Conservation (phyloP, 345 rosid species). For the Microthlaspi erraticum region DNA sequence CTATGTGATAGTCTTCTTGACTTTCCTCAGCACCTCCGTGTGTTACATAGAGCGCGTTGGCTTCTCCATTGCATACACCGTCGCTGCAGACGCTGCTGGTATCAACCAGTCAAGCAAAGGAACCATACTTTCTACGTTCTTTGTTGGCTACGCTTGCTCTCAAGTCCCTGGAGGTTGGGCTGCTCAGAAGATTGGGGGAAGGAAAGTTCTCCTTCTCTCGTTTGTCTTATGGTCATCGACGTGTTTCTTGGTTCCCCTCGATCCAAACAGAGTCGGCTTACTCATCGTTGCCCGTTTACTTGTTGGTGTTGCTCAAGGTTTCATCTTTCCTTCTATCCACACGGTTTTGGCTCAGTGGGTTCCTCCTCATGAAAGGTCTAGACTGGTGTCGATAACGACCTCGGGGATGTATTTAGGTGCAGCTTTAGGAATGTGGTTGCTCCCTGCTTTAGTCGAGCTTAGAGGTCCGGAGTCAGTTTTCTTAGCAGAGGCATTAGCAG, state of each 20-base stretch:
- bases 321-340: constrained; percentile 95
- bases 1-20: constrained; percentile 78
- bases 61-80: constrained; percentile 91
- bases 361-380: constrained; percentile 97
- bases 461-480: constrained; percentile 91
- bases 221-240: constrained; percentile 93
- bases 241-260: constrained; percentile 79
- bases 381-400: constrained; percentile 93
- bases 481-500: constrained; percentile 84
- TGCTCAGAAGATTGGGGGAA: constrained; percentile 90
- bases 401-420: constrained; percentile 99
- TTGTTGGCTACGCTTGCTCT: constrained; percentile 89
- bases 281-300: constrained; percentile 87
- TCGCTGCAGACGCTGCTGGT: constrained; percentile 90
- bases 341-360: constrained; percentile 99
- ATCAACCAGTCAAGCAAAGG: constrained; percentile 93
- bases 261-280: constrained; percentile 66
- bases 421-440: constrained; percentile 93
- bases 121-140: constrained; percentile 83
- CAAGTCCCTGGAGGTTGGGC: constrained; percentile 99
- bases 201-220: constrained; percentile 84
- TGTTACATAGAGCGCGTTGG: constrained; percentile 98
- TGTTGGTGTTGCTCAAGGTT: constrained; percentile 98
- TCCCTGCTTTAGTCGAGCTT: constrained; percentile 85
- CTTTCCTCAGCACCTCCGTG: constrained; percentile 81